Evolutionary conservation across 257 asterid species (phyloP), one percentile per base, ranked within the genome.

Genomic region (Mentha longifolia): DNA sequence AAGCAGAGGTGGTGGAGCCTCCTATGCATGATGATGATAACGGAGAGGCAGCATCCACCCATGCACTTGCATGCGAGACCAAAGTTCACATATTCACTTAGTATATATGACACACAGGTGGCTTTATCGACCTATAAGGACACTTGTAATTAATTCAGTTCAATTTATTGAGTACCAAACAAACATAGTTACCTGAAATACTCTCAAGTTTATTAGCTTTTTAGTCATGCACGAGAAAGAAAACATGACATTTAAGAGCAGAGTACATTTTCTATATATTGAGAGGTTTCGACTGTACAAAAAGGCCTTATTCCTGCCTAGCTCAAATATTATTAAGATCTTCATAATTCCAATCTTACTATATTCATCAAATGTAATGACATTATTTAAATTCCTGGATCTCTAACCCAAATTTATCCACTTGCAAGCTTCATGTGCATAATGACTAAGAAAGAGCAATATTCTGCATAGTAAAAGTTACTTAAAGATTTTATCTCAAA

Each of bases 401-500:
- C 51, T 61, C 35, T 35, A n/a, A n/a, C n/a, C n/a, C 17, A 35
- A 5, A 31, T 4, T 49, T 37, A 30, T 35, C 30, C 45, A 46
- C 52, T 61, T 20, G 54, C 55, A 55, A 19, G 54, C 56, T 56
- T 70, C 39, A 16, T 17, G 45, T 11, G 8, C 28, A 61, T 72
- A 61, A 61, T 37, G 60, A 72, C 57, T 45, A 17, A 19, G 74
- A 67, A 49, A 25, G 50, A 25, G 42, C 70, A 31, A 51, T 31
- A 28, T 68, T 39, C 50, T 15, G 13, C 13, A 5, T 8, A 45
- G 7, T 63, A 51, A 39, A 41, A 43, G 52, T 16, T 22, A 50
- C 13, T n/a, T n/a, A n/a, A n/a, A n/a, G n/a, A n/a, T n/a, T n/a
- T n/a, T n/a, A n/a, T n/a, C n/a, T n/a, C n/a, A n/a, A n/a, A n/a